Base-by-base conservation (phyloP, 2,329 filamentous ascomycete species). In the Aspergillus luchuensis region DNA sequence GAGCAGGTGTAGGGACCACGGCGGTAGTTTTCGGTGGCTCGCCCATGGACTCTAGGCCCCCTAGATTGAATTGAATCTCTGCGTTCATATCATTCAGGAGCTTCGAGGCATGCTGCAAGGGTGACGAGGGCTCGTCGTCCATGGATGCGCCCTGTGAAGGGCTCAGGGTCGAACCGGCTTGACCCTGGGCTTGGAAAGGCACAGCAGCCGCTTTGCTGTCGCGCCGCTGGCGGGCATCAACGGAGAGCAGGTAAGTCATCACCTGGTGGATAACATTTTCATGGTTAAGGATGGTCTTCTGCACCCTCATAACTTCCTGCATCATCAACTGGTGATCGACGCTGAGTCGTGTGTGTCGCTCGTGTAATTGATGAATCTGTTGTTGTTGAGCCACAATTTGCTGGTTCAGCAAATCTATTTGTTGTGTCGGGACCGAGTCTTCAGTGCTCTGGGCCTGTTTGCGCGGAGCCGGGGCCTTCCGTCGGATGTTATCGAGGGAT, bases 401-500 rank as follows among this genome's bases (percentile, higher is more conserved):
- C 69, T 92, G 91, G 74, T 92, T 94, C 69, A 97, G 86, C 66
- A 97, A 85, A 65, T 94, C 90, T 73, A 97, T 89, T 75, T 97
- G 94, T 74, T 96, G 92, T 23, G 88, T 89, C 1, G 92, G 90
- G 23, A 91, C 87, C 59, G 91, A 88, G 49, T 90, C 84, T 56
- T 97, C 92, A 59, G 88, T 89, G 17, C 80, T 79, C 66, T 86
- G 85, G 3, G 83, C 78, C 33, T 84, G 78, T 74, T 97, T 98
- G 66, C 94, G 84, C 3, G 94, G 91, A 1, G 94, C 92, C 0
- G 95, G 95, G 2, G 95, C 94, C 79, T 99, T 99, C 68, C 95
- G 86, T 70, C 92, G 88, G 71, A 99, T 99, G 68, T 97, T 98
- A 72, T 99, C 95, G 51, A 99, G 83, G 49, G 92, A 95, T 73